Conservation (phyloP, 768 basidiomycete genomes). For the Lyophyllum atratum region DNA sequence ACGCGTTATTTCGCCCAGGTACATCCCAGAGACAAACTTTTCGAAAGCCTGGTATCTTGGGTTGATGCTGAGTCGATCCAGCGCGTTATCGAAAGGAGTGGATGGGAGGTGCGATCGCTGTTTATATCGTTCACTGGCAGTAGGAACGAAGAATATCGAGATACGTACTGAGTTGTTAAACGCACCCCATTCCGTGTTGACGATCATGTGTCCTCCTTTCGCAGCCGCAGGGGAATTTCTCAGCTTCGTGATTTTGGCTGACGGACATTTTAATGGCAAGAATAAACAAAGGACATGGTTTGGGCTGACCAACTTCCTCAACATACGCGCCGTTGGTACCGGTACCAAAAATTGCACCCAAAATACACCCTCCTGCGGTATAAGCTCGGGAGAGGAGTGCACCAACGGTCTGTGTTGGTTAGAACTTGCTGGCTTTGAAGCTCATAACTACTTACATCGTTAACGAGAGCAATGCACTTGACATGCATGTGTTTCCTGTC, state of each 20-base stretch:
- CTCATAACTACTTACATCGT: slow-evolving; percentile 64
- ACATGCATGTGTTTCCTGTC: slow-evolving; percentile 92
- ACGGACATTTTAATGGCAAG: not conserved
- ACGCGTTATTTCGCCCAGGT: slow-evolving; percentile 92
- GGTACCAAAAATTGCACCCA: slow-evolving; percentile 95
- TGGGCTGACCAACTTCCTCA: slow-evolving; percentile 65
- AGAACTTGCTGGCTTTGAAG: not conserved
- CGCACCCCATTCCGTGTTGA: slow-evolving; percentile 98
- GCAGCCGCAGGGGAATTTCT: slow-evolving; percentile 59
- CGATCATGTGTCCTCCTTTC: slow-evolving; percentile 81
- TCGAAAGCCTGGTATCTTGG: slow-evolving; percentile 92
- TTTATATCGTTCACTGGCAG: slow-evolving; percentile 1
- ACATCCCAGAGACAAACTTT: slow-evolving; percentile 99
- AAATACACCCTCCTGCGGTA: slow-evolving; percentile 85
- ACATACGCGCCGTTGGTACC: slow-evolving; percentile 99
- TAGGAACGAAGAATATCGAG: not conserved
- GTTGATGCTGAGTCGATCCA: slow-evolving; percentile 95
- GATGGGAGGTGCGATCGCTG: slow-evolving; percentile 83
- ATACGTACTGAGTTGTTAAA: slow-evolving; percentile 89
- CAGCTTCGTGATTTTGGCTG: slow-evolving; percentile 82
- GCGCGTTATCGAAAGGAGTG: slow-evolving; percentile 87
- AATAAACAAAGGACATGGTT: not conserved
- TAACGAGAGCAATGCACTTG: slow-evolving; percentile 88
- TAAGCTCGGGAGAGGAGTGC: slow-evolving; percentile 93
- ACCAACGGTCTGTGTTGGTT: slow-evolving; percentile 78